Evolutionary conservation across 2,329 filamentous ascomycete genomes (phyloP), one percentile per base, ranked within the genome.

Genomic region (Lachnellula suecica): DNA sequence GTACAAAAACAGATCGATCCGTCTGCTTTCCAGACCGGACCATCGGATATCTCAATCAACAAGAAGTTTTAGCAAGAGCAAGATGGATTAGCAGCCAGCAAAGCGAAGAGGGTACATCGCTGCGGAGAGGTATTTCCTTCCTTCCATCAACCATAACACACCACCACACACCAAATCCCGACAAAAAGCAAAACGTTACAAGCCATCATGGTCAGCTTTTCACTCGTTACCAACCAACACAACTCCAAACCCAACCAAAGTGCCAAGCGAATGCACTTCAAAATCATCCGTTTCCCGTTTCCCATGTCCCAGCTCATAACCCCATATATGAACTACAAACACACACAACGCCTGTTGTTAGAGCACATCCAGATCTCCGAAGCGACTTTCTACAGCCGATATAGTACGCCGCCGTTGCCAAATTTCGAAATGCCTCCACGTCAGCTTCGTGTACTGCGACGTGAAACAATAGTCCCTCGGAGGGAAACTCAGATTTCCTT

Each of bases 41-140:
- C 52, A 56, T 55, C 53, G 55, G 52, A 60, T 59, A 59, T 59
- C 56, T 59, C 49, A 41, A n/a, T 22, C 24, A 44, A 38, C 27
- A 34, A 34, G 35, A 40, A 46, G 22, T 24, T 11, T 3, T 31
- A 19, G 42, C 23, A 31, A 41, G 23, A 20, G 38, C 19, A 44
- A 20, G 15, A 44, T 15, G n/a, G 15, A 25, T 35, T 20, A 47
- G 31, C 10, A 37, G 38, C 19, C 46, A 38, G 11, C 13, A 31
- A 44, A 38, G 20, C 22, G n/a, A 25, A 44, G 27, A 37, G 44
- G 27, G 25, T 17, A 44, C 29, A 52, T 51, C 49, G 41, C 51
- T 46, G 40, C 41, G 52, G 46, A 55, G 44, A 53, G 52, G 56
- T 54, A 54, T 58, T 46, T 51, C 51, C 51, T 47, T 54, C 52